Evolutionary conservation across 345 rosid genomes (phyloP), one percentile per base, ranked within the genome.

Genomic region (Arabidopsis arenosa): DNA sequence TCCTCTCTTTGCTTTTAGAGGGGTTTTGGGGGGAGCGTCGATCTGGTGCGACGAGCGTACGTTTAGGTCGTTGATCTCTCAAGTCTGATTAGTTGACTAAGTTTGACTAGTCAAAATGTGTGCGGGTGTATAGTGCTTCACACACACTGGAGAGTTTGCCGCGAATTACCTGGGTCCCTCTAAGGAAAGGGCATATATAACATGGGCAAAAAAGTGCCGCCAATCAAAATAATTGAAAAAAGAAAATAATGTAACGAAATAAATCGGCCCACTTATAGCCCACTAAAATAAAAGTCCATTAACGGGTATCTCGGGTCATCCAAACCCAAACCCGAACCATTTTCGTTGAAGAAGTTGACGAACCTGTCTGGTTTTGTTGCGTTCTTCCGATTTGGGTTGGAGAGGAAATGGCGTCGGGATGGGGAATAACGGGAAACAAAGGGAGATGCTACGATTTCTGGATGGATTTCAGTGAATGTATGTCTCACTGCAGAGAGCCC

Each of bases 391-490:
- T 63, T 85, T 7, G 91, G 91, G 36, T 83, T 40, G 95, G 87
- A 61, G 74, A 44, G 63, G 43, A n/a, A 55, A 79, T 95, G 99
- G 97, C 97, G 63, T 95, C 97, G 3, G 97, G 99, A 28, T 95
- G 99, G 99, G 97, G 99, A 66, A 92, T 95, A 80, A 88, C 80
- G 2, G 99, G 99, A 5, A 90, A 87, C 86, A 92, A 92, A 73
- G 97, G 98, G 41, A 86, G 99, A 48, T 92, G 98, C 80, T 92
- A 92, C 80, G 97, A 95, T 84, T 95, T 95, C 86, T 79, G 81
- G 81, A 68, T 79, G 74, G 81, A 79, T 77, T 77, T 77, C 83
- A 95, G 99, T 68, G 97, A 92, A 79, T 95, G 99, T 72, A 92
- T 92, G 97, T 90, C 97, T 44, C 83, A 78, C 32, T 94, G 97